These are phyloP conservation scores for Daldinia concentrica DNA, from an alignment of 495 filamentous ascomycete species.

Conservation along the genomic window DNA sequence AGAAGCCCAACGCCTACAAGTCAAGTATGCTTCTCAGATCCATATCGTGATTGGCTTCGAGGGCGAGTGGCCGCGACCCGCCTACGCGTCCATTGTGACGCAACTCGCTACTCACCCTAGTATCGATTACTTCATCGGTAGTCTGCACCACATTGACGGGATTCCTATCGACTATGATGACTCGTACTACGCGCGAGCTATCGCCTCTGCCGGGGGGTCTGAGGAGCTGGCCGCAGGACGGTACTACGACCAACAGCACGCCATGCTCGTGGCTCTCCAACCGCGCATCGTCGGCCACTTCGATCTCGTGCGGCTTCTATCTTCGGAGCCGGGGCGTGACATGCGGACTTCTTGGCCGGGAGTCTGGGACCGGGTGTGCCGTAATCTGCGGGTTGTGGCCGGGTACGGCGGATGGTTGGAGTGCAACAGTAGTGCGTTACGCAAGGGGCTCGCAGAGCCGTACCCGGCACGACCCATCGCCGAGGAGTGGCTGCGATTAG, in stretches of 20 bases:
- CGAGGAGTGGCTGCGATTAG: slow-evolving; percentile 63
- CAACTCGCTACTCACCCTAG: slow-evolving; percentile 65
- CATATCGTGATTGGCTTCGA: slow-evolving; percentile 90
- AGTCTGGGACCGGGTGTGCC: slow-evolving; percentile 76
- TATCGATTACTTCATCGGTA: slow-evolving; percentile 90
- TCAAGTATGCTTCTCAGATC: slow-evolving; percentile 75
- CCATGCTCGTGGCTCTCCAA: slow-evolving; percentile 76
- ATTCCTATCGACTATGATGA: slow-evolving; percentile 90
- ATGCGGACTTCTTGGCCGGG: slow-evolving; percentile 55
- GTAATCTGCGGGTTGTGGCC: slow-evolving; percentile 77
- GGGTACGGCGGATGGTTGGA: slow-evolving; percentile 85
- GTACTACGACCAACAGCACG: slow-evolving; percentile 88
- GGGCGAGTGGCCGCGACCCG: slow-evolving; percentile 84
- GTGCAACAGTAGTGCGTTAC: slow-evolving; percentile 83
- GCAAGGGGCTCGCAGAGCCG: slow-evolving; percentile 90
- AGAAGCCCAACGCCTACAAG: slow-evolving; percentile 76
- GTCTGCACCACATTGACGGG: slow-evolving; percentile 84
- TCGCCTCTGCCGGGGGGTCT: slow-evolving; percentile 45
- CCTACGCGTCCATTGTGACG: slow-evolving; percentile 66
- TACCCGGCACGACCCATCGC: slow-evolving; percentile 86
- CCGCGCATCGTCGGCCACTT: slow-evolving; percentile 92
- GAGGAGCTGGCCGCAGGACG: slow-evolving; percentile 78
- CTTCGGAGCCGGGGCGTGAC: slow-evolving; percentile 68
- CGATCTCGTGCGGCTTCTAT: slow-evolving; percentile 86
- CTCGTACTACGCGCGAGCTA: slow-evolving; percentile 69